Base-by-base conservation (phyloP, 305 asterid genomes). In the Striga hermonthica region DNA sequence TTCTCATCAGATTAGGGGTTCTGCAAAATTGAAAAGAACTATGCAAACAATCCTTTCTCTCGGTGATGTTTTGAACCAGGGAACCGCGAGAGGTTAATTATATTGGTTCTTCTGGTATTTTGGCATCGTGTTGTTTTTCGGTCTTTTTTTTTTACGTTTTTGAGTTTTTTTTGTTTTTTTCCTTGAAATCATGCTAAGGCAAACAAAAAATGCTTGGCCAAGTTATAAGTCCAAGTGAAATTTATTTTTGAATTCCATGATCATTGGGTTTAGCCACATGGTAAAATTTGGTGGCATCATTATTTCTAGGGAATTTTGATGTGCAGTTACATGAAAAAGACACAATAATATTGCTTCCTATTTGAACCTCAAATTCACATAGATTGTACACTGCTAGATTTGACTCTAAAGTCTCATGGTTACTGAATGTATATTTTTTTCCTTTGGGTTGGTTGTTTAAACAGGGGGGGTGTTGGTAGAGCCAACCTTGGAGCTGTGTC, bases 31-130 rank as follows among this genome's bases (percentile, higher is more conserved):
- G 81, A 87, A 84, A 86, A 84, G 86, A 82, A 78, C 87, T 71
- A 92, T 92, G 98, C 98, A 89, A 75, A 87, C 98, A 79, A 89
- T 92, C 73, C 96, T 92, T 63, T 82, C 95, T 68, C 80, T 92
- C 64, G 97, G 98, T 57, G 89, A 91, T 75, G 97, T 95, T 38
- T 75, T 89, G 79, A 91, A 89, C 84, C 95, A 89, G 83, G 98
- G 95, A 79, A 89, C 95, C 64, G 97, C 95, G 12, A 79, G 96
- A 80, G 97, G 98, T 90, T 45, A 31, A 86, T 74, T 49, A 61
- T 22, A 80, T 41, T 53, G 57, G 52, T 67, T 71, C 59, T n/a
- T 65, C 39, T 52, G 45, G 60, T 56, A 35, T 65, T 55, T 57
- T 52, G 10, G 1, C 70, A 40, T 68, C 74, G 41, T 67, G 56